These are phyloP conservation scores for Cenococcum geophilum DNA, from an alignment of 495 filamentous ascomycete species.

Conservation along the genomic window DNA sequence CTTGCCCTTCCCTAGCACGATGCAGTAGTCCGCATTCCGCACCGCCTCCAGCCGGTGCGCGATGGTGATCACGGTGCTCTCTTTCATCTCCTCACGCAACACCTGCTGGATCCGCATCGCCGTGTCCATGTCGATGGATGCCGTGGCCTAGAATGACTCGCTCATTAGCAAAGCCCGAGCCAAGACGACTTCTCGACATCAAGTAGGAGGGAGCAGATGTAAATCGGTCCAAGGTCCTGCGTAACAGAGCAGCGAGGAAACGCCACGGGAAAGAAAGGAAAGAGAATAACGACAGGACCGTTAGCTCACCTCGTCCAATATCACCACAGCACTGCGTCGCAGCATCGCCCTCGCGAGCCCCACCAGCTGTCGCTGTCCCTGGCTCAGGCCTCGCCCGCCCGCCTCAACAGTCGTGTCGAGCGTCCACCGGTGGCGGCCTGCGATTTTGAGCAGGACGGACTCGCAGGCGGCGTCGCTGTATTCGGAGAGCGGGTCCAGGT, in stretches of 20 bases:
- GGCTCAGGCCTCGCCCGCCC: constrained; percentile 53
- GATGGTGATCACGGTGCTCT: constrained; percentile 81
- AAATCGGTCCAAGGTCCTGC: too few species aligned
- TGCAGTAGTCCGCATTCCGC: constrained; percentile 65
- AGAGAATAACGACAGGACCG: too few species aligned
- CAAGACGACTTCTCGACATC: too few species aligned
- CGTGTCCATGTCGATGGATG: constrained; percentile 72
- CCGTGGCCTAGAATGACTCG: constrained; percentile 58
- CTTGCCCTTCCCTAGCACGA: constrained; percentile 62
- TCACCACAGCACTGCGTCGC: constrained; percentile 50
- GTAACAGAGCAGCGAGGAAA: too few species aligned
- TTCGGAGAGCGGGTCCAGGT: constrained; percentile 47
- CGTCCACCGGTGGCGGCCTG: constrained; percentile 47
- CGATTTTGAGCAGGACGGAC: constrained; percentile 48
- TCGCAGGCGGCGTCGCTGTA: constrained; percentile 47
- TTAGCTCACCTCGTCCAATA: constrained; percentile 57
- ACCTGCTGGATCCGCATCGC: constrained; percentile 72
- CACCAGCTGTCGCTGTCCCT: constrained; percentile 58
- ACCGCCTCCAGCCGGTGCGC: constrained; percentile 79
- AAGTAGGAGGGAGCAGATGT: too few species aligned
- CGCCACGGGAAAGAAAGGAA: neutral
- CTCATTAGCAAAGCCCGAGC: constrained; percentile 50
- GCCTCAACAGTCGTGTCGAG: constrained; percentile 52
- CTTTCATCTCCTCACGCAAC: constrained; percentile 63
- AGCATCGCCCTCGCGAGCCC: constrained; percentile 50